Base-by-base conservation (phyloP, 345 rosid genomes). In the Anacardium occidentale region DNA sequence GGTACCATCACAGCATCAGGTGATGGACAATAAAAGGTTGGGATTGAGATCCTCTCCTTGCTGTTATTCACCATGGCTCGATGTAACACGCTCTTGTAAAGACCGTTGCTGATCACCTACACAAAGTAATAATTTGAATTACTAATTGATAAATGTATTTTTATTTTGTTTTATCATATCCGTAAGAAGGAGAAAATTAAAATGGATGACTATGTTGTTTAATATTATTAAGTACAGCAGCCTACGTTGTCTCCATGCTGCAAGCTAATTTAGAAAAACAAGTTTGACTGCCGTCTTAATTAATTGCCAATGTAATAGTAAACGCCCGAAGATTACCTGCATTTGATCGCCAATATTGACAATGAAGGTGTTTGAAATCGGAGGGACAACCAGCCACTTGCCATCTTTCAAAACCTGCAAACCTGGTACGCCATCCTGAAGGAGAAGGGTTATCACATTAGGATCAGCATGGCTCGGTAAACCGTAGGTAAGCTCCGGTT, bases 21-120 rank as follows among this genome's bases (percentile, higher is more conserved):
- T 2, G 90, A 79, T 4, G 89, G 95, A 45, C 82, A 83, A 29
- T 82, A 86, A 57, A 88, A 85, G 1, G 90, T 84, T 0, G 89
- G 87, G 45, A 88, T 71, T 0, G 92, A 88, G 57, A 90, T 78
- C 60, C 92, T 78, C 44, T 80, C 89, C 10, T 57, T 75, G 20
- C 69, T 67, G 22, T 69, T 8, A 71, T 86, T 88, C 72, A 88
- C 90, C 5, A 88, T 51, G 0, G 89, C 90, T 44, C 94, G 73
- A 22, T 90, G 92, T 21, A 84, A 77, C 51, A 86, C 87, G 22
- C 92, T 90, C 71, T 85, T 90, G 83, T 86, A 88, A 18, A 70
- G 56, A 5, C 75, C 89, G 64, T 90, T 90, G 75, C 89, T 87
- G 10, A 88, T 45, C 4, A 76, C 87, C 91, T 85, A 4, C 26